Conservation (phyloP, 2,329 filamentous ascomycete species). For the Immersiporthe knoxdaviesiana region DNA sequence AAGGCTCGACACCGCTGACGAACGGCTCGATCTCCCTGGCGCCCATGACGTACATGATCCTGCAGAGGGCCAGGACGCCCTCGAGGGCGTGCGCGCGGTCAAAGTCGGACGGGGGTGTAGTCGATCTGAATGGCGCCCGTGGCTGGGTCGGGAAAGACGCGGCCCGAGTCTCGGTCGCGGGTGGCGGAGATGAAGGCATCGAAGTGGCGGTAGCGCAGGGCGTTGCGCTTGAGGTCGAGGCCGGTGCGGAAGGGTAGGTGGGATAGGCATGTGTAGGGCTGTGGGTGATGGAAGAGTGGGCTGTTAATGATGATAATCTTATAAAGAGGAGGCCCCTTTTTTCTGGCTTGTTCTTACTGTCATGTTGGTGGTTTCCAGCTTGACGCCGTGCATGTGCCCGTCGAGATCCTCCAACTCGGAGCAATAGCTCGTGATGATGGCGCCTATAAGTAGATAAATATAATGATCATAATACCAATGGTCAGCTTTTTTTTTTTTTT, state of each 20-base stretch:
- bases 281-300: constrained; percentile 38
- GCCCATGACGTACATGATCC: constrained; percentile 77
- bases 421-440: constrained; percentile 79
- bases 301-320: constrained; percentile 3
- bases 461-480: constrained; percentile 28
- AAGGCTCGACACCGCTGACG: constrained; percentile 66
- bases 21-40: constrained; percentile 77
- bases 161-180: constrained; percentile 76
- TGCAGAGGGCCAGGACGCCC: constrained; percentile 71
- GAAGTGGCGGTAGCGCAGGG: constrained; percentile 69
- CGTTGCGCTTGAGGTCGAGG: constrained; percentile 72
- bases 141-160: constrained; percentile 71
- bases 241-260: constrained; percentile 69
- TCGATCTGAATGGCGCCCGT: constrained; percentile 68
- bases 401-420: constrained; percentile 81
- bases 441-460: no score
- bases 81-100: constrained; percentile 74
- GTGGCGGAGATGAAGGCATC: constrained; percentile 73
- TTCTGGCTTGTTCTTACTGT: constrained; percentile 45
- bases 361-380: constrained; percentile 79
- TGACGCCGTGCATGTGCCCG: constrained; percentile 76
- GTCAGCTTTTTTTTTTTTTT: no score
- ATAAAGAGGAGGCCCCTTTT: no score
- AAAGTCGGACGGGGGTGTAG: constrained; percentile 71
- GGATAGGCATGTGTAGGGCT: constrained; percentile 65